Percentiles rank a stretch among this genome's conserved stretches.
These are phyloP conservation scores for Rhizodiscina lignyota DNA, from an alignment of 495 filamentous ascomycete species.

Conservation along the genomic window DNA sequence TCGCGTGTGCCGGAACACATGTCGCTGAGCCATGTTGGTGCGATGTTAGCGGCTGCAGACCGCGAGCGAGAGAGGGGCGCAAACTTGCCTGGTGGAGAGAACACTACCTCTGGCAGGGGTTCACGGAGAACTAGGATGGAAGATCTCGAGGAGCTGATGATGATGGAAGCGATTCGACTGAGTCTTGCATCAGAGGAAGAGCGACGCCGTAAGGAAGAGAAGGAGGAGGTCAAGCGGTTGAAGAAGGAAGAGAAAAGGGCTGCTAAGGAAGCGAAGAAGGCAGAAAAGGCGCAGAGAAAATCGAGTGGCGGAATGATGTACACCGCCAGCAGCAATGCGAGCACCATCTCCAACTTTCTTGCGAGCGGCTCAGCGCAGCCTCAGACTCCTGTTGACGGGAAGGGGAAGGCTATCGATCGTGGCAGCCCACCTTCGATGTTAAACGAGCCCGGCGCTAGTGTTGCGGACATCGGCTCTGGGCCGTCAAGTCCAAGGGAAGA, in stretches of 20 bases:
- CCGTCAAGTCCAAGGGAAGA: too few species aligned
- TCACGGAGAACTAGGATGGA: constrained; percentile 55
- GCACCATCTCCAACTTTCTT: constrained; percentile 1
- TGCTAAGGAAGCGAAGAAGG: constrained; percentile 60
- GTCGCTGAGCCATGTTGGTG: constrained; percentile 6
- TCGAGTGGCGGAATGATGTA: constrained; percentile 34
- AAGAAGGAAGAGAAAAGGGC: constrained; percentile 68
- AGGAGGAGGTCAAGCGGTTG: constrained; percentile 60
- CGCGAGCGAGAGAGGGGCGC: constrained; percentile 4
- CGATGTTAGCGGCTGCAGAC: constrained; percentile 12
- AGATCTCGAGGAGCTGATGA: constrained; percentile 95
- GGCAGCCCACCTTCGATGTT: background rate
- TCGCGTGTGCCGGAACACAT: too few species aligned
- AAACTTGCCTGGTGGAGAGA: constrained; percentile 1
- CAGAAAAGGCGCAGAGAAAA: constrained; percentile 47
- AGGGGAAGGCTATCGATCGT: constrained; percentile 74
- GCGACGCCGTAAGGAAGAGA: constrained; percentile 61
- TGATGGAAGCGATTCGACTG: constrained; percentile 85
- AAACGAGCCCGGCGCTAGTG: too few species aligned
- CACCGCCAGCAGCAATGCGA: constrained; percentile 7
- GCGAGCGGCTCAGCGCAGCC: background rate
- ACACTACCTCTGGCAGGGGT: too few species aligned
- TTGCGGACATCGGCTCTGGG: too few species aligned
- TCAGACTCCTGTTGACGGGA: constrained; percentile 25
- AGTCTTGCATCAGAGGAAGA: constrained; percentile 86